Base-by-base conservation (phyloP, 352 stramenopile species). In the Phytopythium aichiense region DNA sequence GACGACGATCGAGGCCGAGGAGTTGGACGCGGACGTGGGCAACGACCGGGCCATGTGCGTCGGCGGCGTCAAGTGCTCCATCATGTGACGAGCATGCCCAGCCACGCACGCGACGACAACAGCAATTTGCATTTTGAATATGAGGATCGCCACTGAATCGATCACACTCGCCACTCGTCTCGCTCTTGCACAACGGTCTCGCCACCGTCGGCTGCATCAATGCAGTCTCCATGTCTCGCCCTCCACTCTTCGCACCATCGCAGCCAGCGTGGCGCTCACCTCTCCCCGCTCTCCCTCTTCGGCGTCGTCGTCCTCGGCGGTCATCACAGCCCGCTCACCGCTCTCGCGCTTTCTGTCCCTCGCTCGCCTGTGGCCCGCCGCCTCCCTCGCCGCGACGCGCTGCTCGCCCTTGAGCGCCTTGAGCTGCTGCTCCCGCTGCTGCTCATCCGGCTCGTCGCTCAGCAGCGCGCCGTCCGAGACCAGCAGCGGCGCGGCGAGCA, bases 401-500 rank as follows among this genome's bases (percentile, higher is more conserved):
- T 86, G 73, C 7, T 76, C 56, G 22, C 53, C 45, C 50, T 66
- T 63, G n/a, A 70, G 61, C 37, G 85, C 69, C 4, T 53, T n/a
- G 5, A 56, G 37, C 57, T 91, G 75, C 12, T 48, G 30, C 18
- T 56, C 58, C 11, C 69, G 61, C 22, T 45, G 58, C 38, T 55
- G 22, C 22, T 55, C 56, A 56, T 87, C 76, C 7, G 66, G 71
- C 22, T 59, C 48, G 5, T 66, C 56, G 13, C 66, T 74, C 23
- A 91, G 65, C 76, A 92, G 87, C 54, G 88, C 90, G 7, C 84
- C 84, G 31, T 88, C 77, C 18, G 71, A 69, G 25, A 31, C 12
- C 18, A 80, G 56, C 46, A 77, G 87, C 8, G 67, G 61, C 6
- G 86, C 78, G 2, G 71, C 74, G 18, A 80, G 56, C n/a, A 85